These are phyloP conservation scores for Ilyonectria mors-panacis DNA, from an alignment of 2,329 filamentous ascomycete species.

Conservation along the genomic window DNA sequence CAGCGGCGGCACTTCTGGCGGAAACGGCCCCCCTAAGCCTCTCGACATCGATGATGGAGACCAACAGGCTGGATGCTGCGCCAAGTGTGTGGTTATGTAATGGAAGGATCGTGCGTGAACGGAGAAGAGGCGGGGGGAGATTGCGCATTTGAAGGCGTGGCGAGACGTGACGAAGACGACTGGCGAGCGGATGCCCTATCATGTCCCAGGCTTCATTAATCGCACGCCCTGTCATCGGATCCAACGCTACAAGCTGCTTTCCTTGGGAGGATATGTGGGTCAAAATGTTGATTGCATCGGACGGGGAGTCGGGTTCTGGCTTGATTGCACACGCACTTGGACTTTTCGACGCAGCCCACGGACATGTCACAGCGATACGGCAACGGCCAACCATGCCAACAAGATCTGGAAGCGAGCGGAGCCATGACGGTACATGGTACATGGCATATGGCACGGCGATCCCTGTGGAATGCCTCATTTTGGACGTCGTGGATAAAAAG, in stretches of 20 bases:
- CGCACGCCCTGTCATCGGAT: slow-evolving; percentile 36
- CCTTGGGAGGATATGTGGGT: slow-evolving; percentile 37
- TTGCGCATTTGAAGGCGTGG: slow-evolving; percentile 31
- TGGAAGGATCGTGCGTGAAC: slow-evolving; percentile 28
- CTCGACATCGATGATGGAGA: slow-evolving; percentile 84
- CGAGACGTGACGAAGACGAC: slow-evolving; percentile 24
- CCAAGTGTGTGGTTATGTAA: slow-evolving; percentile 92
- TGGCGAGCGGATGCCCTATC: slow-evolving; percentile 32
- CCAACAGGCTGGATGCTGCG: slow-evolving; percentile 83
- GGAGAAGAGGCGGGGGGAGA: slow-evolving; percentile 32
- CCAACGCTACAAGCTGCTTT: slow-evolving; percentile 39
- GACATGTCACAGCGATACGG: slow-evolving; percentile 41
- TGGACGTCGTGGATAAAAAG: slow-evolving; percentile 47
- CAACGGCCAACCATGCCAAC: slow-evolving; percentile 34
- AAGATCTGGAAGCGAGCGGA: slow-evolving; percentile 38
- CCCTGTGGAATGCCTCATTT: slow-evolving; percentile 44
- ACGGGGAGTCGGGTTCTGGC: slow-evolving; percentile 57
- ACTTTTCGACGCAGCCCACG: slow-evolving; percentile 41
- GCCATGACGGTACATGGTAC: slow-evolving; percentile 44
- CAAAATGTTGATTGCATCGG: slow-evolving; percentile 54
- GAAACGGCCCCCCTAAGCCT: slow-evolving; percentile 76
- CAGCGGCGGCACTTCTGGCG: slow-evolving; percentile 75
- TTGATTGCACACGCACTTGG: slow-evolving; percentile 48
- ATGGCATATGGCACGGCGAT: slow-evolving; percentile 45
- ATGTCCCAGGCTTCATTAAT: slow-evolving; percentile 30